Base-by-base conservation (phyloP, 2,329 filamentous ascomycete species). In the Arthrobotrys pseudoclavata region DNA sequence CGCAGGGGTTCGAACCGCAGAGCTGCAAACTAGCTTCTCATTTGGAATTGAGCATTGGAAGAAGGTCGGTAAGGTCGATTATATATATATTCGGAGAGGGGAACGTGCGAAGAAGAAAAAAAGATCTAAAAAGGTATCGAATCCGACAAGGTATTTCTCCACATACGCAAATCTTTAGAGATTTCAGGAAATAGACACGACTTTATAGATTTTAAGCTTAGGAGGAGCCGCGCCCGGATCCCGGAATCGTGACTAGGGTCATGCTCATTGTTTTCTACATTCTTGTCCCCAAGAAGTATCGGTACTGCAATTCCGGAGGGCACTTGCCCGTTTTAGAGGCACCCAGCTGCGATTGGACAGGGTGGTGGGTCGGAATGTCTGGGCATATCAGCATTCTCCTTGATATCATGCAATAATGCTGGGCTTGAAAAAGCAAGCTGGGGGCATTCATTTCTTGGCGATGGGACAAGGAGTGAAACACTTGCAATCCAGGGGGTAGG, bases 1-100 rank as follows among this genome's bases (percentile, higher is more conserved):
- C 9, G 9, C 34, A 60, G 55, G 34, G 53, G 24, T 60, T 13
- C 4, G 29, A 24, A 24, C 7, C 7, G 22, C 3, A 37, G 10
- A 57, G 31, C n/a, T 57, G n/a, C n/a, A 60, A 60, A 60, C 34
- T 60, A 60, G 31, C 31, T 60, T 60, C 20, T 60, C 55, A 60
- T 60, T 26, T 40, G 52, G n/a, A 10, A 37, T 4, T 20, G n/a
- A 45, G 37, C 10, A 45, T 50, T 13, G 20, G 15, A 50, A 24
- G 20, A n/a, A 40, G 10, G 18, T 57, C 7, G 52, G 52, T 37
- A 57, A 22, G 31, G 52, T 4, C 29, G 31, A 22, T 20, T 26
- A 24, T 50, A 24, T 50, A 24, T 50, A 22, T 50, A 24, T 48
- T 24, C 22, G 22, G 20, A 50, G 20, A 40, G 37, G n/a, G 4